Evolutionary conservation across 495 filamentous ascomycete genomes (phyloP).

Genomic region (Cladorrhinum samala): DNA sequence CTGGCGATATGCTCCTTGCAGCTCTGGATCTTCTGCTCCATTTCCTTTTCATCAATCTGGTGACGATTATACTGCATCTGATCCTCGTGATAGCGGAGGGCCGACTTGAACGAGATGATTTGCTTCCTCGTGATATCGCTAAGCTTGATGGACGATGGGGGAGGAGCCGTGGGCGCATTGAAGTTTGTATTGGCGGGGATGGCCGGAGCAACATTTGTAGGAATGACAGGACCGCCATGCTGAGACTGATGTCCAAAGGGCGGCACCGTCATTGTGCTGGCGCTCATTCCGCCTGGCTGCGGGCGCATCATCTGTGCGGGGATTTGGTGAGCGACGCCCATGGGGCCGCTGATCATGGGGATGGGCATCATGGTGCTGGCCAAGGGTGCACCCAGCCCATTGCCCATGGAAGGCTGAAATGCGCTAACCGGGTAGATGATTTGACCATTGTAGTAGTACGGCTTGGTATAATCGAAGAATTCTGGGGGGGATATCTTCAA

Average conservation of each 20-base stretch:
- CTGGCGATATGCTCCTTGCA: conserved; percentile 28
- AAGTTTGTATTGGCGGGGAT: conserved; percentile 20
- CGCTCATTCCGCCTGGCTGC: conserved; percentile 13
- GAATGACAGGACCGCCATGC: conserved; percentile 6
- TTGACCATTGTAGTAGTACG: conserved; percentile 44
- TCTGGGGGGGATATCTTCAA: conserved; percentile 40
- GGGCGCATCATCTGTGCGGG: conserved; percentile 18
- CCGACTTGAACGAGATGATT: conserved; percentile 38
- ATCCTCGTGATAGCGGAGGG: conserved; percentile 40
- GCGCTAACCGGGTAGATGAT: conserved; percentile 37
- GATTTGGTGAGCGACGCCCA: conserved; percentile 8
- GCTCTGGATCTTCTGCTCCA: conserved; percentile 25
- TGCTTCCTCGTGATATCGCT: conserved; percentile 46
- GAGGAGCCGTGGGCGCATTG: conserved; percentile 24
- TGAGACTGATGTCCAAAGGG: conserved; percentile 10
- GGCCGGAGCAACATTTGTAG: conserved; percentile 4
- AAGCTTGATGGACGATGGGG: conserved; percentile 39
- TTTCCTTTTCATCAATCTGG: conserved; percentile 44
- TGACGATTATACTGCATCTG: conserved; percentile 44
- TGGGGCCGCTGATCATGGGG: conserved; percentile 19
- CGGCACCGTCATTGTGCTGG: conserved; percentile 11
- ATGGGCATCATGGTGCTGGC: conserved; percentile 17
- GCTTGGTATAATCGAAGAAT: conserved; percentile 39
- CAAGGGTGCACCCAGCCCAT: neutral
- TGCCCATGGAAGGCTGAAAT: conserved; percentile 15